Percentiles rank a stretch among this genome's conserved stretches.
phyloP scores from a whole-genome alignment of 495 filamentous ascomycete genomes.

The Lepraria neglecta region DNA sequence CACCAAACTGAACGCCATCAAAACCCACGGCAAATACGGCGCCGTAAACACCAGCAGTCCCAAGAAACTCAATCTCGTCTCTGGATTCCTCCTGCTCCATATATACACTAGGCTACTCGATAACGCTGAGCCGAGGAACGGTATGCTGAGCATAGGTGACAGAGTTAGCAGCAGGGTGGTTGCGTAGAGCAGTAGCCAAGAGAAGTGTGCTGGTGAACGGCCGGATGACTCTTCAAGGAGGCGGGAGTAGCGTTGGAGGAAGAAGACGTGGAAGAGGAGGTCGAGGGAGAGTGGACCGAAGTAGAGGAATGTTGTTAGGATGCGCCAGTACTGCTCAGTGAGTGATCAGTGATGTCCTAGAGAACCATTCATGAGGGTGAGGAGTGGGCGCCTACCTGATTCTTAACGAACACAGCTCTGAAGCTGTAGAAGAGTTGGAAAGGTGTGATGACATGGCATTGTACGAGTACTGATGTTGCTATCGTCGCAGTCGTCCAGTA shows the following conservation, averaged over 20 bases:
- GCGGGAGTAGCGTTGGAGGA: constrained; percentile 92
- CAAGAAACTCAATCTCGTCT: constrained; percentile 83
- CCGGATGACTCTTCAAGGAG: constrained; percentile 92
- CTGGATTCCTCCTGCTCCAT: constrained; percentile 91
- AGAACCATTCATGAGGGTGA: not conserved
- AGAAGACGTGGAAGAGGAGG: constrained; percentile 97
- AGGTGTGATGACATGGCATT: constrained; percentile 82
- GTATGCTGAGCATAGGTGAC: constrained; percentile 76
- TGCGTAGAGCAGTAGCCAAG: constrained; percentile 86
- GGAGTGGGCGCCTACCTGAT: constrained; percentile 53
- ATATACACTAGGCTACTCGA: constrained; percentile 95
- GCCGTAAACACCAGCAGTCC: constrained; percentile 87
- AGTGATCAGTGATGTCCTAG: not conserved
- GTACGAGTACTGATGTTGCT: constrained; percentile 79
- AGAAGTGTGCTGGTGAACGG: constrained; percentile 82
- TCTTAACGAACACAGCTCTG: constrained; percentile 80
- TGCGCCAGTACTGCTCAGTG: constrained; percentile 75
- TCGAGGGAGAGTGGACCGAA: constrained; percentile 92
- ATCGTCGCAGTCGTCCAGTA: constrained; percentile 96
- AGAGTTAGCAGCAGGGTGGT: constrained; percentile 67
- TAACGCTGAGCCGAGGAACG: constrained; percentile 84
- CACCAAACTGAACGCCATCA: constrained; percentile 82
- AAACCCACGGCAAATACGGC: constrained; percentile 92
- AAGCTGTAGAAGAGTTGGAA: constrained; percentile 98
- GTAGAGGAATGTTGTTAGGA: constrained; percentile 92